phyloP scores from a whole-genome alignment of 1,284 basidiomycete species.

The Mycena sp. region DNA sequence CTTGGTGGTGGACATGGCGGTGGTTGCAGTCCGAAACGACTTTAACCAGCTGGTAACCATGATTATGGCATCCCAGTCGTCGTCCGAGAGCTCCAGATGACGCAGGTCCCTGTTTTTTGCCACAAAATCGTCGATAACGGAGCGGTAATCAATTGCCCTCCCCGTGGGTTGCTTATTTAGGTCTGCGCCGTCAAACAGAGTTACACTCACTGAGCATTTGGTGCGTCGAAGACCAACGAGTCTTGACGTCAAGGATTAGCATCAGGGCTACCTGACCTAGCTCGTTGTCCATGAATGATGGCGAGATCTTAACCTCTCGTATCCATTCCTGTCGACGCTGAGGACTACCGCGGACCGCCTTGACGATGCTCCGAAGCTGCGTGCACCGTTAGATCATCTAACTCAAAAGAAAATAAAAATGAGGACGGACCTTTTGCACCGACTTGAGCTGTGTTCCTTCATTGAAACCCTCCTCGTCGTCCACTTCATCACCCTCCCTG shows the following conservation, averaged over 20 bases:
- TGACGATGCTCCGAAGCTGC: slow-evolving; percentile 38
- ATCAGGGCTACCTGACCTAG: slow-evolving; percentile 26
- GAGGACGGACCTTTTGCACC: background rate
- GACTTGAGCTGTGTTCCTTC: background rate
- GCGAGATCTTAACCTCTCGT: slow-evolving; percentile 24
- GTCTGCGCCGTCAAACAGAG: background rate
- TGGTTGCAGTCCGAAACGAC: too few relatives aligned
- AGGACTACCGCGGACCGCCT: slow-evolving; percentile 33
- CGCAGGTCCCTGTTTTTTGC: slow-evolving; percentile 24
- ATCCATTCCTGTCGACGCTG: slow-evolving; percentile 32
- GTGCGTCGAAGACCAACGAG: slow-evolving; percentile 38
- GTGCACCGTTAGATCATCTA: background rate
- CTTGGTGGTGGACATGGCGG: too few relatives aligned
- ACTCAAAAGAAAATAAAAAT: background rate
- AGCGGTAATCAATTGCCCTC: slow-evolving; percentile 27
- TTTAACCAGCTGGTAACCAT: too few relatives aligned
- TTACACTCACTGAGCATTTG: slow-evolving; percentile 33
- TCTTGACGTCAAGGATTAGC: slow-evolving; percentile 36
- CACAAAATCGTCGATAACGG: slow-evolving; percentile 28
- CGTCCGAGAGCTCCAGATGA: slow-evolving; percentile 23
- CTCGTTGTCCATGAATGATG: background rate
- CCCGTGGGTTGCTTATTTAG: background rate
- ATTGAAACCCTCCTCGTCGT: too few relatives aligned
- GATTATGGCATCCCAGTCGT: slow-evolving; percentile 34
- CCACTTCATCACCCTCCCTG: too few relatives aligned